Percentiles rank a stretch among this genome's conserved stretches.
phyloP scores from a whole-genome alignment of 2,329 filamentous ascomycete species.

The Aspergillus aculeatinus region DNA sequence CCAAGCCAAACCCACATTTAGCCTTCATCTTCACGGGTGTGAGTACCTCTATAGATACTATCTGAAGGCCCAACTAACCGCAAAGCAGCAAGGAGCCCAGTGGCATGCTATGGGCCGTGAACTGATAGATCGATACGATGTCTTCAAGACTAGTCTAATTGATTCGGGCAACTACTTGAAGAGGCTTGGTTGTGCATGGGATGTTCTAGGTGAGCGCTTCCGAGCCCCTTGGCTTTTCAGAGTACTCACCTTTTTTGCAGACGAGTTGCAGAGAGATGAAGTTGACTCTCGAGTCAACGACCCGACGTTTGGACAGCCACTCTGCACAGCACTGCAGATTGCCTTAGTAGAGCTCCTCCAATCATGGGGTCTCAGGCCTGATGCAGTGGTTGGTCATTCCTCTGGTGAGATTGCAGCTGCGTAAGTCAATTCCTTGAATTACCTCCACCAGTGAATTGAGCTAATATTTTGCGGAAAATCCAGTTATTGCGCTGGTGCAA shows the following conservation, averaged over 20 bases:
- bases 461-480: neutral
- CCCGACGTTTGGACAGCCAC: conserved; percentile 1
- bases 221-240: neutral
- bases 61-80: conserved; percentile 1
- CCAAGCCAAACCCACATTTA: neutral
- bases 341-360: conserved; percentile 8
- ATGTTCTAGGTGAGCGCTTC: neutral
- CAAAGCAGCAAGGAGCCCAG: conserved; percentile 27
- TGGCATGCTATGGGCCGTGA: conserved; percentile 30
- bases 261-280: conserved; percentile 17
- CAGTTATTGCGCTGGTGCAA: conserved; percentile 7
- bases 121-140: conserved; percentile 17
- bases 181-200: conserved; percentile 14
- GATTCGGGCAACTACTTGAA: conserved; percentile 14
- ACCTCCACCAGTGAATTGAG: too few relatives aligned
- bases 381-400: conserved; percentile 9
- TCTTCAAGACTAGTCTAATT: conserved; percentile 13
- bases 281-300: conserved; percentile 6
- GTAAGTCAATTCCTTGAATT: neutral
- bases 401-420: conserved; percentile 13
- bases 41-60: neutral
- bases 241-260: neutral
- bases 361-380: conserved; percentile 2
- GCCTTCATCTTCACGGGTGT: conserved; percentile 1
- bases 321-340: conserved; percentile 10